Conservation (phyloP, 208 protist genomes). For the Acanthamoeba royreba region DNA sequence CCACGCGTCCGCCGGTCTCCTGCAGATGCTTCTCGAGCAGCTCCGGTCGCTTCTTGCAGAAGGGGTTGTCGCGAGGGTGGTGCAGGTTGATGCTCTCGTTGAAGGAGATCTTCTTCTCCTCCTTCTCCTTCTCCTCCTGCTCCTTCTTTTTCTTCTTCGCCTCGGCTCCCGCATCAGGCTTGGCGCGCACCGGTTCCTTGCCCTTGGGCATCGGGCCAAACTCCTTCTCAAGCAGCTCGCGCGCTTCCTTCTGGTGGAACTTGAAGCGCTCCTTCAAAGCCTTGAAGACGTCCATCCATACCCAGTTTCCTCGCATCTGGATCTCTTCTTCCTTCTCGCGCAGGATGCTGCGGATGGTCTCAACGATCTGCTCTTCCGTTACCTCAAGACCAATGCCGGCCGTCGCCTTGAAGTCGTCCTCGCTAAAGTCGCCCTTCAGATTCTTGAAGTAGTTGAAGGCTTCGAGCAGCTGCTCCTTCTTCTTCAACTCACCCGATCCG, state of each 20-base stretch:
- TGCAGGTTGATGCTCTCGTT: constrained; percentile 26
- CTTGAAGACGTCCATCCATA: constrained; percentile 48
- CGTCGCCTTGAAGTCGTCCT: background rate
- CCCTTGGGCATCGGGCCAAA: constrained; percentile 42
- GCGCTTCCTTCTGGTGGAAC: constrained; percentile 5
- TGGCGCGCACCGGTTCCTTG: background rate
- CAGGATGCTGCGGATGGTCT: background rate
- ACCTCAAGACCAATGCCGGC: background rate
- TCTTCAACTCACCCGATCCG: background rate
- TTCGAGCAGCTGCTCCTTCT: constrained; percentile 19
- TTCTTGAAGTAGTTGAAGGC: constrained; percentile 36
- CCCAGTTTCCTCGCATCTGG: background rate
- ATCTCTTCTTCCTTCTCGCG: constrained; percentile 8
- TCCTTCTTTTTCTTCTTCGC: background rate
- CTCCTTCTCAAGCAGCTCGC: background rate
- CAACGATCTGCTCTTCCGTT: background rate
- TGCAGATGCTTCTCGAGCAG: constrained; percentile 70
- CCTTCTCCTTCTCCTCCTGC: background rate
- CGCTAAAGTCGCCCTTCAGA: constrained; percentile 5
- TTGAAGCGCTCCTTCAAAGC: constrained; percentile 23
- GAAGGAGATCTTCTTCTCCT: background rate
- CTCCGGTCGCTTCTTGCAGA: constrained; percentile 45
- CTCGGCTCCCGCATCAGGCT: background rate
- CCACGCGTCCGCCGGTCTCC: constrained; percentile 73
- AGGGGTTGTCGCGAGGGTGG: background rate